Conservation (phyloP, 2,329 filamentous ascomycete genomes). For the Calonectria henricotiae region DNA sequence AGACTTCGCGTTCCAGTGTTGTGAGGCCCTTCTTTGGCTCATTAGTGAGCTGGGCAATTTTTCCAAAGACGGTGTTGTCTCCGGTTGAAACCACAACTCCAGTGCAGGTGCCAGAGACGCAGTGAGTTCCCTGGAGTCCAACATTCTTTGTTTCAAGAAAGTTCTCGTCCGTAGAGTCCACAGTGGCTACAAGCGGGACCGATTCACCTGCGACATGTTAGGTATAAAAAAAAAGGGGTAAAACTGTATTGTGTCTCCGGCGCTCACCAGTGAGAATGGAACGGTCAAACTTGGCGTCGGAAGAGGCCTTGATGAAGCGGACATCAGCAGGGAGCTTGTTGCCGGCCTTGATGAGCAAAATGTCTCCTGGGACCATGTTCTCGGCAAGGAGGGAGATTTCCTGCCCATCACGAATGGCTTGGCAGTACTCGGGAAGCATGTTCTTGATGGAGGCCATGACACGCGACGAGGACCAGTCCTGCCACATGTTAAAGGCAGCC, state of each 20-base stretch:
- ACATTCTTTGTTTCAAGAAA: constrained; percentile 85
- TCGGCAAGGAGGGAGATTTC: constrained; percentile 67
- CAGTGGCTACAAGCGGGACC: constrained; percentile 74
- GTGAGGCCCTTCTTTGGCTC: constrained; percentile 79
- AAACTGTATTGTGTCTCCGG: background rate
- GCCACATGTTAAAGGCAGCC: constrained; percentile 79
- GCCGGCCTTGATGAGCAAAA: constrained; percentile 79
- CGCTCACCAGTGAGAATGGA: constrained; percentile 72
- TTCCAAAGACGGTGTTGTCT: constrained; percentile 82
- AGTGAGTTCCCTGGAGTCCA: constrained; percentile 85
- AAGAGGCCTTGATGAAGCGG: constrained; percentile 78
- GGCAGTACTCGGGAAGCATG: constrained; percentile 83
- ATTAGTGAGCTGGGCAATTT: constrained; percentile 81
- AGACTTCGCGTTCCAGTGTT: constrained; percentile 80
- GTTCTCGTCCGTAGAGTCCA: constrained; percentile 80
- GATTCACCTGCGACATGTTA: constrained; percentile 70
- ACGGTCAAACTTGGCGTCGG: constrained; percentile 81
- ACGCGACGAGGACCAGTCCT: constrained; percentile 83
- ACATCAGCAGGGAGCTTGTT: constrained; percentile 84
- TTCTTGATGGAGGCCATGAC: constrained; percentile 87
- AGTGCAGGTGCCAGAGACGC: constrained; percentile 77
- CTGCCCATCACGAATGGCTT: constrained; percentile 74
- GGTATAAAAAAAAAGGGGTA: background rate
- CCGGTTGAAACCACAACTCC: constrained; percentile 82
- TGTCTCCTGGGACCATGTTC: constrained; percentile 81